Conservation (phyloP, 1,139 yeast species). For the Candida sp. region DNA sequence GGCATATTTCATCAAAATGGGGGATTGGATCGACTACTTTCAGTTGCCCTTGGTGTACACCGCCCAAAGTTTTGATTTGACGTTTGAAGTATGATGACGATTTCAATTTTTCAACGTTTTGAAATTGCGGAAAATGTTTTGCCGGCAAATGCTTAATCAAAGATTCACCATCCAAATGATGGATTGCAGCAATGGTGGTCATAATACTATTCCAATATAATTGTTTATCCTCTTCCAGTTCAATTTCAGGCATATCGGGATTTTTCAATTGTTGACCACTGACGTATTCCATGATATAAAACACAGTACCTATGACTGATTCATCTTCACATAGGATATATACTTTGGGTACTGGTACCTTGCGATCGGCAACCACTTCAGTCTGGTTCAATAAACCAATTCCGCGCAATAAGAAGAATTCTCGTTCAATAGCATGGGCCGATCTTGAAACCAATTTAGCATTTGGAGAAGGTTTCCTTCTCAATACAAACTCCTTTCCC, state of each 20-base stretch:
- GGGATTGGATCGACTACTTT: constrained; percentile 51
- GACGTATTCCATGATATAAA: constrained; percentile 60
- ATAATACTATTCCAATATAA: constrained; percentile 51
- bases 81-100: constrained; percentile 48
- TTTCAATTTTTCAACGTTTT: constrained; percentile 18
- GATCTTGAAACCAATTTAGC: constrained; percentile 50
- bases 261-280: constrained; percentile 58
- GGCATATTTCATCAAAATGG: constrained; percentile 37
- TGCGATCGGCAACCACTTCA: constrained; percentile 13
- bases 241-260: constrained; percentile 45
- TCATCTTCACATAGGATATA: constrained; percentile 52
- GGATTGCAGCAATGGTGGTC: constrained; percentile 50
- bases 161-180: constrained; percentile 44
- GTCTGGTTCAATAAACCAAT: constrained; percentile 30
- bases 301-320: constrained; percentile 45
- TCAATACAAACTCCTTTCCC: constrained; percentile 46
- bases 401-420: constrained; percentile 52
- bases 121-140: constrained; percentile 45
- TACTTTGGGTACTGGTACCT: constrained; percentile 50
- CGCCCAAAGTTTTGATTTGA: constrained; percentile 49
- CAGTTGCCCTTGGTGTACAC: constrained; percentile 51
- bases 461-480: constrained; percentile 62
- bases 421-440: constrained; percentile 68
- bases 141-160: constrained; percentile 45
- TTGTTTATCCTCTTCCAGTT: constrained; percentile 16